Base-by-base conservation (phyloP, 208 protist species). In the Acanthamoeba culbertsoni region DNA sequence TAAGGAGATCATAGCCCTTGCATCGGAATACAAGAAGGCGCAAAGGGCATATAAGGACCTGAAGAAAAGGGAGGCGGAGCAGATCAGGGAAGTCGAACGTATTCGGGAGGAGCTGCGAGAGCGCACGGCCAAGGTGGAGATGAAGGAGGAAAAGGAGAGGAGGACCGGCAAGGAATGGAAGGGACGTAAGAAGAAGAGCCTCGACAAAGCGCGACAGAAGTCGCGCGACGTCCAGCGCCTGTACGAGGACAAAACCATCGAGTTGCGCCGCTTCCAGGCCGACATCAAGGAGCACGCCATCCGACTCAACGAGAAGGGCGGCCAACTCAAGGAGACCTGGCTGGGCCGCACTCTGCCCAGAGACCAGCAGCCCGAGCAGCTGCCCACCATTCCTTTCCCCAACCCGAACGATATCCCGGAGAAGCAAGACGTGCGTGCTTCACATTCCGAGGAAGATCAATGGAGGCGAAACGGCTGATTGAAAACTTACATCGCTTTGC, bases 81-180 rank as follows among this genome's bases (percentile, higher is more conserved):
- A 23, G 43, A 37, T 4, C 40, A 48, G 35, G 42, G 71, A 82
- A 28, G 71, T 82, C 20, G 71, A 51, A 1, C 43, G 43, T 4
- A 33, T 82, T 1, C 71, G 71, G 1, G 71, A 82, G n/a, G 71
- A 82, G 42, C 42, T 82, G 43, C 16, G 71, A 7, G 71, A 53
- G 20, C 43, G 43, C 2, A 53, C 71, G 6, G 3, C 12, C 14
- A 82, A 82, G 42, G n/a, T 55, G 5, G n/a, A 82, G 45, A 1
- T 23, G 20, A 82, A 82, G 71, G 71, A 82, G 20, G 71, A 82
- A n/a, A 82, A 82, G 71, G 71, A 82, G 45, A 14, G 71, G 42
- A 82, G 20, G 71, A 82, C 42, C 37, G 71, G 71, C 1, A 82
- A 82, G 71, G 71, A 82, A n/a, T 53, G 37, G 42, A 82, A 53